Conservation (phyloP, 768 basidiomycete species). For the Gloeophyllum trabeum region DNA sequence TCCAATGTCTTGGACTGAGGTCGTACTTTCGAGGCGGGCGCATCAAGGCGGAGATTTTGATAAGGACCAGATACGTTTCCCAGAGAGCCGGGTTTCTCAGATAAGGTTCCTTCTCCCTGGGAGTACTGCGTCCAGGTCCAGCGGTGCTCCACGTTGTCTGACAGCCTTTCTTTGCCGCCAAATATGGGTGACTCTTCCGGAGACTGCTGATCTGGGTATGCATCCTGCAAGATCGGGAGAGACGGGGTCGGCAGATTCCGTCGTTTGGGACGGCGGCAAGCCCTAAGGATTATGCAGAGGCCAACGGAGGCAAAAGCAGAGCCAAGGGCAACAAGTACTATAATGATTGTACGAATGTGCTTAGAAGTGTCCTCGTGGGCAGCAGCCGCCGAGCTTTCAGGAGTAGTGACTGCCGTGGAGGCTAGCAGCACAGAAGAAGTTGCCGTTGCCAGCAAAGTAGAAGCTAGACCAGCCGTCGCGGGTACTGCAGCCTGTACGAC, state of each 20-base stretch:
- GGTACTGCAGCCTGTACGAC: too few relatives aligned
- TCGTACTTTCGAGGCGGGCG: too few relatives aligned
- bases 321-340: conserved; percentile 43
- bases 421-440: too few relatives aligned
- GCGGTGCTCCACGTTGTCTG: conserved; percentile 9
- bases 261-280: conserved; percentile 37
- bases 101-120: conserved; percentile 7
- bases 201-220: conserved; percentile 32
- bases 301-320: conserved; percentile 36
- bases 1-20: too few relatives aligned
- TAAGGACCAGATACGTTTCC: too few relatives aligned
- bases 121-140: conserved; percentile 21
- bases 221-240: conserved; percentile 58
- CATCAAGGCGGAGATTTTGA: too few relatives aligned
- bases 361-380: too few relatives aligned
- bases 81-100: background rate
- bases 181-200: conserved; percentile 63
- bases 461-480: too few relatives aligned
- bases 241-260: conserved; percentile 58
- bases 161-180: conserved; percentile 58
- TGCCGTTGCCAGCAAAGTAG: too few relatives aligned
- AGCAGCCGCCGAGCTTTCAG: too few relatives aligned
- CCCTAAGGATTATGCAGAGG: conserved; percentile 32
- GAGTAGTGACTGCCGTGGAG: too few relatives aligned
- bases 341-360: conserved; percentile 34